phyloP scores from a whole-genome alignment of 352 stramenopile species.

The Globisporangium iwayamae region DNA sequence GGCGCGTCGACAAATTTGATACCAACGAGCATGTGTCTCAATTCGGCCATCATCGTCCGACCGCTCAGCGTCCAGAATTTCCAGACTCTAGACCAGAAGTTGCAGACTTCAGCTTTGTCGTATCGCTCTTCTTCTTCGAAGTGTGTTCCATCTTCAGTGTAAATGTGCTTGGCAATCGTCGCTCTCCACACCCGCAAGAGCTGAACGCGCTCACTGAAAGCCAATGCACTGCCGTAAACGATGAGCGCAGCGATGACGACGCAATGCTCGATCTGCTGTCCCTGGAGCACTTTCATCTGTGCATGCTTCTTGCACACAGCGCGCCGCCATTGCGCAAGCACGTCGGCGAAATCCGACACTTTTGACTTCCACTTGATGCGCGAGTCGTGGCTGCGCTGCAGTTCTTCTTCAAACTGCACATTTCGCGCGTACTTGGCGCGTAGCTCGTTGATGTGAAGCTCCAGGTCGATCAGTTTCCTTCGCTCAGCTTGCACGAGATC shows the following conservation, averaged over 20 bases:
- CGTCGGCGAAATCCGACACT: constrained; percentile 33
- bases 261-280: constrained; percentile 34
- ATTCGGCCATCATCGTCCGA: constrained; percentile 19
- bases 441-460: constrained; percentile 47
- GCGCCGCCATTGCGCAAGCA: constrained; percentile 36
- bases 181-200: constrained; percentile 23
- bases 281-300: constrained; percentile 21
- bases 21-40: constrained; percentile 34
- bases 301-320: constrained; percentile 22
- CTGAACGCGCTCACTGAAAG: constrained; percentile 20
- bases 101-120: background rate
- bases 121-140: constrained; percentile 5
- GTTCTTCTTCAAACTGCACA: constrained; percentile 35
- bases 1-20: constrained; percentile 16
- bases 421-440: constrained; percentile 29
- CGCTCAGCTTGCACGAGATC: constrained; percentile 38
- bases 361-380: constrained; percentile 38
- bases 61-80: constrained; percentile 30
- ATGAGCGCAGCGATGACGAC: constrained; percentile 29
- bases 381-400: constrained; percentile 50
- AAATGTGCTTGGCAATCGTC: constrained; percentile 9
- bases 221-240: constrained; percentile 27
- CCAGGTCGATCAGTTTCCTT: constrained; percentile 46
- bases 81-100: constrained; percentile 12
- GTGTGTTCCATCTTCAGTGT: constrained; percentile 4